Conservation (phyloP, 495 filamentous ascomycete genomes). For the Neurospora terricola region DNA sequence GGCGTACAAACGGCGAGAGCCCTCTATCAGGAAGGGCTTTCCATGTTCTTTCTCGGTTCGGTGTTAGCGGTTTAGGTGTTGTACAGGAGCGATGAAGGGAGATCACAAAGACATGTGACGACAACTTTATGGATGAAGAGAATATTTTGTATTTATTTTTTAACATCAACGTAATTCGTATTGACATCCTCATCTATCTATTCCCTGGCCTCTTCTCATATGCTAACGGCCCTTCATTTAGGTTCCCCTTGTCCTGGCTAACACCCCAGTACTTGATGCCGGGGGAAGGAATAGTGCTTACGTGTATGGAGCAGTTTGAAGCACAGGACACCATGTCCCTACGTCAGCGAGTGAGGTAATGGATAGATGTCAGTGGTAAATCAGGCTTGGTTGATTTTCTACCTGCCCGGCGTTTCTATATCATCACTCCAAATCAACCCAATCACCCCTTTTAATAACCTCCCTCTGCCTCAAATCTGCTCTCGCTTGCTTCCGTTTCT, state of each 20-base stretch:
- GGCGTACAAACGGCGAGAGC: not conserved
- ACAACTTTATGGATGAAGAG: not conserved
- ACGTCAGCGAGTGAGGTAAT: too few species aligned
- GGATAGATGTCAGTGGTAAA: too few species aligned
- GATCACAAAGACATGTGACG: not conserved
- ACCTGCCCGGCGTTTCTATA: not conserved
- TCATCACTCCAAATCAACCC: not conserved
- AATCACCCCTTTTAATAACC: not conserved
- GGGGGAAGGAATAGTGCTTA: too few species aligned
- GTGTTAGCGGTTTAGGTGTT: not conserved
- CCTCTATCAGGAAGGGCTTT: not conserved
- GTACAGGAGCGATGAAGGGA: not conserved
- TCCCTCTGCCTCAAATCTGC: not conserved
- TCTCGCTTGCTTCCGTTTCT: not conserved
- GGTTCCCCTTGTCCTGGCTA: too few species aligned
- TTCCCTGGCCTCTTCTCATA: too few species aligned
- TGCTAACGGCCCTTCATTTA: too few species aligned
- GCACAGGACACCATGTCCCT: too few species aligned
- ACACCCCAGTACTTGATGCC: too few species aligned
- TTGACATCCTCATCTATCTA: not conserved
- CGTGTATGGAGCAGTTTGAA: too few species aligned
- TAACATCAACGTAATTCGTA: not conserved
- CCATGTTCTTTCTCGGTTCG: not conserved
- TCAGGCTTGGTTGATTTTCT: too few species aligned
- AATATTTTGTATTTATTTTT: not conserved